Evolutionary conservation across 768 basidiomycete genomes (phyloP), one percentile per base, ranked within the genome.

Genomic region (Clavaria fumosa): DNA sequence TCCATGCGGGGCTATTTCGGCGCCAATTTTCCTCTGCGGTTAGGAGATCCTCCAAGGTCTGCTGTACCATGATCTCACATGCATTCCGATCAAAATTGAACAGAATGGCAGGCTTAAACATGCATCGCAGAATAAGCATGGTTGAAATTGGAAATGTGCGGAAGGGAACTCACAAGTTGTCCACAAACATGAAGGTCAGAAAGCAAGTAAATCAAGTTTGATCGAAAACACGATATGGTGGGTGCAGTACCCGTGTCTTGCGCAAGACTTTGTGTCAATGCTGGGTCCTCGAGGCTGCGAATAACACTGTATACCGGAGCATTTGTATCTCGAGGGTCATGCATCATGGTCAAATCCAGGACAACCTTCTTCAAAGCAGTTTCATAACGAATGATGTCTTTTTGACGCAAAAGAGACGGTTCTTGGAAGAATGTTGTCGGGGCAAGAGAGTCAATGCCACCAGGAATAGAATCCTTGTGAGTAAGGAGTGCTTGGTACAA

Each of bases 11-110:
- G 41, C 55, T 69, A 2, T 46, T 51, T 3, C 45, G 39, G 1
- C 68, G 62, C 75, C 76, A 82, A 20, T 52, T 31, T 15, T 42
- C 30, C 51, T 82, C 78, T 4, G 67, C 60, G 1, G 19, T 31
- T 38, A 58, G 44, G 10, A 80, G 59, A 0, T 41, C 48, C 2
- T 39, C 11, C 1, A 58, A 14, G 17, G 81, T 50, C 9, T 42
- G 40, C 15, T 48, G 24, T 0, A 63, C 71, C 57, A 77, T 63
- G n/a, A 53, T 44, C 48, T 78, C 75, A 49, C 77, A 79, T 14
- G 60, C 57, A 2, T 56, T 50, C 14, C 78, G 66, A 44, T 78
- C 73, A 46, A 81, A 78, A 37, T 61, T 67, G 57, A 82, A 82
- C 15, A 81, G 52, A 9, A 82, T 67, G 0, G 75, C 78, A 3